Percentiles rank a stretch among this genome's conserved stretches.
phyloP scores from a whole-genome alignment of 2,329 filamentous ascomycete genomes.

The Penicillium oxalicum region DNA sequence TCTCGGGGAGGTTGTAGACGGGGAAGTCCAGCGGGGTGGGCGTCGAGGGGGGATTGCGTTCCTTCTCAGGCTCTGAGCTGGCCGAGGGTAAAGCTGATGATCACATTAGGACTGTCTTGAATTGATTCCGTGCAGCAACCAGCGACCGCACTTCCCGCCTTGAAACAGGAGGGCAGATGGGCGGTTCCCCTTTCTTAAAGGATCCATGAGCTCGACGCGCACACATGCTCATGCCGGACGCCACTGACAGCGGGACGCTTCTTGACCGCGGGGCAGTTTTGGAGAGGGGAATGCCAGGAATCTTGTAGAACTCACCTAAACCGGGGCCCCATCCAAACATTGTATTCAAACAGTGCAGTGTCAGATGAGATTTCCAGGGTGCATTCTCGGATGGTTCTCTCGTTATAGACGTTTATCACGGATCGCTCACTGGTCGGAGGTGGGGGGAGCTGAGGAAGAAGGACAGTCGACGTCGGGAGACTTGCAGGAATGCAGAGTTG shows the following conservation, averaged over 20 bases:
- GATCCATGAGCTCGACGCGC: background rate
- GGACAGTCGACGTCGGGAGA: background rate
- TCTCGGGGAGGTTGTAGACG: slow-evolving; percentile 36
- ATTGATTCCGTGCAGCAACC: background rate
- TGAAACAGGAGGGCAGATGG: no score
- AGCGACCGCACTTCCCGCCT: no score
- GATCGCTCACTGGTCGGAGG: background rate
- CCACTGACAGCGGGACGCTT: slow-evolving; percentile 1
- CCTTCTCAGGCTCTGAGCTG: slow-evolving; percentile 33
- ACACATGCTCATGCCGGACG: background rate
- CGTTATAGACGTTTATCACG: no score
- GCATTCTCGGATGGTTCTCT: slow-evolving; percentile 2
- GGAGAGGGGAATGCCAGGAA: background rate
- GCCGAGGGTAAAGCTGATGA: slow-evolving; percentile 27
- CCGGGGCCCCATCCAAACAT: slow-evolving; percentile 34
- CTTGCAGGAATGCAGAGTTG: background rate
- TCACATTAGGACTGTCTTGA: background rate
- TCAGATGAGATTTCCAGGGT: background rate
- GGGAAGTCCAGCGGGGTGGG: slow-evolving; percentile 51
- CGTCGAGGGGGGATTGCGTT: slow-evolving; percentile 45
- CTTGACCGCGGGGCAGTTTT: slow-evolving; percentile 1
- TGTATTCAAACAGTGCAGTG: slow-evolving; percentile 1
- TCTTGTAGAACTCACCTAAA: slow-evolving; percentile 23
- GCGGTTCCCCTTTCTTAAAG: background rate
- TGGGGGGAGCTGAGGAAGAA: background rate